Evolutionary conservation across 805 yeast species (phyloP).

Genomic region (Candida fluviatilis): DNA sequence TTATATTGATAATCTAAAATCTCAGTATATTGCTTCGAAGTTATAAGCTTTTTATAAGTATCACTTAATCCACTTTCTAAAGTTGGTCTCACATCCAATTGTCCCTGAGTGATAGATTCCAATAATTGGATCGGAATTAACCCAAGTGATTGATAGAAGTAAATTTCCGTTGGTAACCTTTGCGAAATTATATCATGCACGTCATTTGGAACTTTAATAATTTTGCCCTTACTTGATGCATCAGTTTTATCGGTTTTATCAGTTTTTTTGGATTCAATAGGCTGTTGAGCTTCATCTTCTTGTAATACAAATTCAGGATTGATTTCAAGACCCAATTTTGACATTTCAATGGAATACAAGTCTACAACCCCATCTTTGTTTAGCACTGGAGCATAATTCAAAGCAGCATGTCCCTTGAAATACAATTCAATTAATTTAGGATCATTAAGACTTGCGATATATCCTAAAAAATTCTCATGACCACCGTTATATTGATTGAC

Average conservation of each 20-base stretch:
- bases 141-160: slow-evolving; percentile 78
- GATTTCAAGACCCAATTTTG: slow-evolving; percentile 24
- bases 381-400: slow-evolving; percentile 72
- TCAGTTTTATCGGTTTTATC: slow-evolving; percentile 3
- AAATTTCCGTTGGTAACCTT: slow-evolving; percentile 80
- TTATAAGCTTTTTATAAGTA: slow-evolving; percentile 55
- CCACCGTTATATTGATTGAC: slow-evolving; percentile 24
- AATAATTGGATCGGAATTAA: slow-evolving; percentile 59
- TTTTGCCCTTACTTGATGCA: neutral
- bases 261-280: slow-evolving; percentile 10
- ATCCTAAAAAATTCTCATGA: slow-evolving; percentile 35
- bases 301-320: slow-evolving; percentile 14
- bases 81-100: slow-evolving; percentile 59
- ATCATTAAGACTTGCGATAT: slow-evolving; percentile 44
- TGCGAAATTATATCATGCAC: slow-evolving; percentile 79
- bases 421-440: slow-evolving; percentile 46
- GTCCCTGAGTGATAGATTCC: slow-evolving; percentile 64
- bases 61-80: slow-evolving; percentile 57
- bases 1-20: slow-evolving; percentile 61
- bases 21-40: slow-evolving; percentile 40
- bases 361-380: slow-evolving; percentile 66
- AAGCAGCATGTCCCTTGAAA: slow-evolving; percentile 63
- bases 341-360: slow-evolving; percentile 44
- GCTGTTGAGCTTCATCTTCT: slow-evolving; percentile 14
- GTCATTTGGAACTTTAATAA: slow-evolving; percentile 61